Evolutionary conservation across 768 basidiomycete species (phyloP).

Genomic region (Macrocybe gigantea): DNA sequence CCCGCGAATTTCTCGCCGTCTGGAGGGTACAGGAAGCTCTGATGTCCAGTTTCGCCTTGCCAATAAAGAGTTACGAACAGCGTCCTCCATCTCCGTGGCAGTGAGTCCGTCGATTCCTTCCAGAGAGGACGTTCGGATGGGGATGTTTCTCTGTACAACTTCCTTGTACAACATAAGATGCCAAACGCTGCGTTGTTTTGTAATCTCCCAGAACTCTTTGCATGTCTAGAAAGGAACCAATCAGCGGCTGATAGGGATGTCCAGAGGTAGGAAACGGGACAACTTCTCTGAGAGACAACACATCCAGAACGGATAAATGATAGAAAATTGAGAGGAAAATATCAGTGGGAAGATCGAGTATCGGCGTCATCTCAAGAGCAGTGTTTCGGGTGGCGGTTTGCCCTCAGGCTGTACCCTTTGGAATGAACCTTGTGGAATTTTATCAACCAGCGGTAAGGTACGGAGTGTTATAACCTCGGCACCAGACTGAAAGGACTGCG

Average conservation of each 20-base stretch:
- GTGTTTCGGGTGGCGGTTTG: background rate
- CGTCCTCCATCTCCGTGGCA: constrained; percentile 37
- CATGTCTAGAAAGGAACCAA: constrained; percentile 34
- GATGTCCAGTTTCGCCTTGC: constrained; percentile 48
- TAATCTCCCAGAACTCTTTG: constrained; percentile 32
- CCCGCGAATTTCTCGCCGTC: constrained; percentile 9
- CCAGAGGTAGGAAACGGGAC: background rate
- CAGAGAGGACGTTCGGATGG: constrained; percentile 35
- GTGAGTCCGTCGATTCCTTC: constrained; percentile 27
- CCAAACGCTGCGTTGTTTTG: constrained; percentile 49
- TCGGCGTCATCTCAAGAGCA: constrained; percentile 2
- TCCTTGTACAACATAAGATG: constrained; percentile 32
- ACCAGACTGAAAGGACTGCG: too few species aligned
- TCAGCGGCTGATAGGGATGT: background rate
- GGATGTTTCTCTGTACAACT: constrained; percentile 36
- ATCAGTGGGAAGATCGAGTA: constrained; percentile 38
- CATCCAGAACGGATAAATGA: constrained; percentile 32
- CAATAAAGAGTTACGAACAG: constrained; percentile 30
- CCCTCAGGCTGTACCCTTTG: too few species aligned
- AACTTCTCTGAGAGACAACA: constrained; percentile 46
- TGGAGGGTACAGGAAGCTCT: constrained; percentile 23
- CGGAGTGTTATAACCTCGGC: too few species aligned
- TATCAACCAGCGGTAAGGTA: too few species aligned
- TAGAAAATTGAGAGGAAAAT: constrained; percentile 38
- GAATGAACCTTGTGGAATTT: too few species aligned